These are phyloP conservation scores for Suillus subluteus DNA, from an alignment of 768 basidiomycete species.

Conservation along the genomic window DNA sequence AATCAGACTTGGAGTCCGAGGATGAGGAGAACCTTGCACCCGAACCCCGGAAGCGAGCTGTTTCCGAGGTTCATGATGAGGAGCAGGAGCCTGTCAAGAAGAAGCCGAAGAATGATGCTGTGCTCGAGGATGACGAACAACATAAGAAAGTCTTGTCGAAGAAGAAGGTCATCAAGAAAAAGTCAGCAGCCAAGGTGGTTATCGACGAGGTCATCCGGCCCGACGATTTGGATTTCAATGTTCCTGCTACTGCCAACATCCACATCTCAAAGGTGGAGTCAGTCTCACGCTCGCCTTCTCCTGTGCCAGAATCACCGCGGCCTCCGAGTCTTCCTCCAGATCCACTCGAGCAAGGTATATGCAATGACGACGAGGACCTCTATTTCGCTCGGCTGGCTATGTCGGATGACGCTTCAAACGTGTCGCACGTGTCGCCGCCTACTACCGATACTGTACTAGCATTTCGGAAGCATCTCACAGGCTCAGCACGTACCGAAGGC, in stretches of 20 bases:
- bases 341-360: conserved; percentile 57
- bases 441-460: conserved; percentile 48
- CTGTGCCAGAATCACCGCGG: conserved; percentile 44
- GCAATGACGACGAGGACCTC: conserved; percentile 88
- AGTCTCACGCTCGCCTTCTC: conserved; percentile 54
- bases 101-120: conserved; percentile 32
- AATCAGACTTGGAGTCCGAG: conserved; percentile 62
- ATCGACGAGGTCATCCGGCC: conserved; percentile 57
- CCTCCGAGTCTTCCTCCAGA: conserved; percentile 55
- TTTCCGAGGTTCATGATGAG: conserved; percentile 44
- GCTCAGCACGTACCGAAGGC: conserved; percentile 91
- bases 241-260: conserved; percentile 54
- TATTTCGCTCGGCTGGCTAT: conserved; percentile 63
- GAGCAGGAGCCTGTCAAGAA: conserved; percentile 50
- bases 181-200: conserved; percentile 35
- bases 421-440: conserved; percentile 31
- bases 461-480: conserved; percentile 80
- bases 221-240: conserved; percentile 51
- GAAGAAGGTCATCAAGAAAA: conserved; percentile 43
- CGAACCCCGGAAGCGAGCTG: conserved; percentile 47
- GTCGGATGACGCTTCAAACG: conserved; percentile 28
- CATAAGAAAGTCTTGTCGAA: conserved; percentile 28
- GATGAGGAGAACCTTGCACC: conserved; percentile 49
- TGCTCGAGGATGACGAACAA: conserved; percentile 30
- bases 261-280: conserved; percentile 48